Percentiles rank a stretch among this genome's conserved stretches.
Evolutionary conservation across 768 basidiomycete species (phyloP).

Genomic region (Mycena alexandri): DNA sequence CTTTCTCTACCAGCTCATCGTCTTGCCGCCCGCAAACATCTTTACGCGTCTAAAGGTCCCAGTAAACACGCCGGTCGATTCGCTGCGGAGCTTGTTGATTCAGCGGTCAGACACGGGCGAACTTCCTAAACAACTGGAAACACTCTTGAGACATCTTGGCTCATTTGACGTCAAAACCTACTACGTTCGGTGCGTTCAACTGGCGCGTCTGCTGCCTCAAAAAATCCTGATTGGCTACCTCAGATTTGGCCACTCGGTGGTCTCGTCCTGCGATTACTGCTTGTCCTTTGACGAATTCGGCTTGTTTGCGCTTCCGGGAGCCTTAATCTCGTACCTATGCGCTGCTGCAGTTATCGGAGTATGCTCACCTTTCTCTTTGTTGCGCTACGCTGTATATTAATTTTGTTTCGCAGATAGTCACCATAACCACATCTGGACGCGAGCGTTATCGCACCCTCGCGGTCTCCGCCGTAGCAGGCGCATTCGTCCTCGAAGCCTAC

Average conservation of each 20-base stretch:
- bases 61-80: constrained; percentile 65
- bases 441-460: constrained; percentile 62
- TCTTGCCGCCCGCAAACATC: constrained; percentile 70
- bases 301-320: constrained; percentile 66
- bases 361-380: constrained; percentile 26
- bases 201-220: too few relatives aligned
- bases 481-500: constrained; percentile 60
- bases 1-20: constrained; percentile 58
- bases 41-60: constrained; percentile 69
- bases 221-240: too few relatives aligned
- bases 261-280: constrained; percentile 77
- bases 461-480: constrained; percentile 55
- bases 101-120: constrained; percentile 55
- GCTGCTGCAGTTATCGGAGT: constrained; percentile 68
- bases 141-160: constrained; percentile 66
- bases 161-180: constrained; percentile 69
- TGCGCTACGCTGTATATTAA: background rate
- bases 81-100: constrained; percentile 61
- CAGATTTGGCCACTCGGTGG: constrained; percentile 77
- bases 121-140: constrained; percentile 63
- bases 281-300: constrained; percentile 70
- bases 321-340: constrained; percentile 70
- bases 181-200: constrained; percentile 75
- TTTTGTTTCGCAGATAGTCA: constrained; percentile 48
- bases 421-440: constrained; percentile 54